phyloP scores from a whole-genome alignment of 371 early-diverging fungal genomes.

The Mucor velutinosus region DNA sequence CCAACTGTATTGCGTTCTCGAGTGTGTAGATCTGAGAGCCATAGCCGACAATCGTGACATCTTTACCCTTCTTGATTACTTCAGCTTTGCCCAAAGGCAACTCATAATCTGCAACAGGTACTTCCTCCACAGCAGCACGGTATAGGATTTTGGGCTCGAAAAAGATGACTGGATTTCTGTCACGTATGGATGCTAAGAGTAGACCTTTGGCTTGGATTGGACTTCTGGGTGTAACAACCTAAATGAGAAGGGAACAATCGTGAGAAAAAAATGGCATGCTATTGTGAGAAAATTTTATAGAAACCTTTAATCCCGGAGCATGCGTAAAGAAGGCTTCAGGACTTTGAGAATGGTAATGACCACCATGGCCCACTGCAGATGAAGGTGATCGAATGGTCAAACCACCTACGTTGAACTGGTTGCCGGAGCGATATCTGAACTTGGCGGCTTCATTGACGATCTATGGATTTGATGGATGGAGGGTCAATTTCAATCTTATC shows the following conservation, averaged over 20 bases:
- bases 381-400: constrained; percentile 93
- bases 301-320: constrained; percentile 89
- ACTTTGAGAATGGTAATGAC: constrained; percentile 94
- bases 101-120: constrained; percentile 92
- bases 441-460: constrained; percentile 99
- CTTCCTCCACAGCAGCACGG: constrained; percentile 95
- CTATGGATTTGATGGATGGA: constrained; percentile 23
- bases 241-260: not conserved
- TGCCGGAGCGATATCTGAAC: constrained; percentile 95
- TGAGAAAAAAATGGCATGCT: constrained; percentile 10
- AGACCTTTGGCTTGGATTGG: constrained; percentile 98
- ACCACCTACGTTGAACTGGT: constrained; percentile 89
- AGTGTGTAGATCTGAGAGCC: constrained; percentile 94
- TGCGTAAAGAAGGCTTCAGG: constrained; percentile 98
- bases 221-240: constrained; percentile 90
- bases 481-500: not conserved
- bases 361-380: constrained; percentile 98
- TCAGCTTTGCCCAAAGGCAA: constrained; percentile 95
- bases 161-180: constrained; percentile 94
- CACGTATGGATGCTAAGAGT: constrained; percentile 89
- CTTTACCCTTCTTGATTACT: constrained; percentile 85
- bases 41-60: constrained; percentile 93
- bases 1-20: constrained; percentile 88
- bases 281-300: constrained; percentile 18
- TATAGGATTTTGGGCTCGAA: constrained; percentile 98